Conservation (phyloP, 306 rosid genomes). For the Urtica urens region DNA sequence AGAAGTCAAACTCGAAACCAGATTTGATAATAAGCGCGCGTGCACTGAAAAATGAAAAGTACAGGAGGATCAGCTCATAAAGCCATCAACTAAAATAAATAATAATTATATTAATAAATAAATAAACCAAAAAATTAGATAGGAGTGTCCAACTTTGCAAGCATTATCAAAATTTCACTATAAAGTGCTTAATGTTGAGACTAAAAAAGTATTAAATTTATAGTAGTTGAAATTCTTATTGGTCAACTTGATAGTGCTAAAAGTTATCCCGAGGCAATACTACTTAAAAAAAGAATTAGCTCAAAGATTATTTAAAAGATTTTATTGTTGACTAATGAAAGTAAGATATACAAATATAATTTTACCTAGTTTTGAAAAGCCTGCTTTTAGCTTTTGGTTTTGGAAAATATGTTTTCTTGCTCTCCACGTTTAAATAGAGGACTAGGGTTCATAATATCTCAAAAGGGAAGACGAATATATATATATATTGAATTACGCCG, state of each 20-base stretch:
- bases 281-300: no score
- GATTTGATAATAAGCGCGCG: background rate
- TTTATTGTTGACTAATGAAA: background rate
- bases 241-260: no score
- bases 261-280: no score
- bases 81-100: background rate
- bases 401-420: background rate
- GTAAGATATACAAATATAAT: background rate
- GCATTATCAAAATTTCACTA: no score
- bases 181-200: background rate
- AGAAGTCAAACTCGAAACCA: background rate
- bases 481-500: background rate
- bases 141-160: slow-evolving; percentile 30
- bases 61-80: background rate
- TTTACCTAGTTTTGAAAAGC: background rate
- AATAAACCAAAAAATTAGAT: slow-evolving; percentile 1
- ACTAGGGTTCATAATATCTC: background rate
- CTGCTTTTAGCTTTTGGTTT: background rate
- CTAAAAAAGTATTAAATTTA: background rate
- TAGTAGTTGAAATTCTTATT: no score
- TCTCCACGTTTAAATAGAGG: background rate
- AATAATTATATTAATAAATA: background rate
- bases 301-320: no score
- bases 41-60: background rate
- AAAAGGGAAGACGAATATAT: background rate